A percentile compares a stretch with the other conserved stretches of the same genome.
These are phyloP conservation scores for Metarhizium brunneum DNA, from an alignment of 2,329 filamentous ascomycete genomes.

Conservation along the genomic window DNA sequence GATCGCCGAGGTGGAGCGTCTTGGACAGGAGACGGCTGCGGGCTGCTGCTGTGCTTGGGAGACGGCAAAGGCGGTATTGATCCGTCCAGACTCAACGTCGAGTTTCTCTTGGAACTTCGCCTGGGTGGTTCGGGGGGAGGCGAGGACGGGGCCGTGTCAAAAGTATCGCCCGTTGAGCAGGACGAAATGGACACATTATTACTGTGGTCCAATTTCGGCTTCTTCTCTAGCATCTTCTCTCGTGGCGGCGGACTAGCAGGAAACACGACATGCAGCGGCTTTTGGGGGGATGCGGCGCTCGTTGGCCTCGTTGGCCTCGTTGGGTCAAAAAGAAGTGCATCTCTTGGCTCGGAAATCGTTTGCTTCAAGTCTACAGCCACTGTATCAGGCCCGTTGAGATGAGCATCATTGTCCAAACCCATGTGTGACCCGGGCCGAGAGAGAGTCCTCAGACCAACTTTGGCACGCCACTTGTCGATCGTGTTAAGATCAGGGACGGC, in stretches of 20 bases:
- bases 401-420: not conserved
- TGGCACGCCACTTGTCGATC: slow-evolving; percentile 22
- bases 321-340: not conserved
- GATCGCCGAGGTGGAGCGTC: not conserved
- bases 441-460: slow-evolving; percentile 14
- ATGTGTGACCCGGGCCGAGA: slow-evolving; percentile 1
- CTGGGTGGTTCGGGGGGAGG: slow-evolving; percentile 18
- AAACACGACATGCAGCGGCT: slow-evolving; percentile 1
- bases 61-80: slow-evolving; percentile 2
- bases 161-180: slow-evolving; percentile 5
- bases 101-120: slow-evolving; percentile 18
- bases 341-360: not conserved
- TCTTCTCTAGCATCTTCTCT: not conserved
- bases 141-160: slow-evolving; percentile 10
- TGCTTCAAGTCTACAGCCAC: not conserved
- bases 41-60: not conserved
- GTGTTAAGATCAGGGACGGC: slow-evolving; percentile 21
- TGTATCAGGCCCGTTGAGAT: not conserved
- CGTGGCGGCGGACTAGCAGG: not conserved
- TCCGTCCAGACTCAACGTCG: slow-evolving; percentile 7
- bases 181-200: slow-evolving; percentile 9
- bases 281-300: not conserved
- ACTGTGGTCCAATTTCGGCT: slow-evolving; percentile 3
- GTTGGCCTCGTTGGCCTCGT: not conserved
- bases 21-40: not conserved